Conservation (phyloP, 108 stramenopile species). For the Licmophora abbreviata region DNA sequence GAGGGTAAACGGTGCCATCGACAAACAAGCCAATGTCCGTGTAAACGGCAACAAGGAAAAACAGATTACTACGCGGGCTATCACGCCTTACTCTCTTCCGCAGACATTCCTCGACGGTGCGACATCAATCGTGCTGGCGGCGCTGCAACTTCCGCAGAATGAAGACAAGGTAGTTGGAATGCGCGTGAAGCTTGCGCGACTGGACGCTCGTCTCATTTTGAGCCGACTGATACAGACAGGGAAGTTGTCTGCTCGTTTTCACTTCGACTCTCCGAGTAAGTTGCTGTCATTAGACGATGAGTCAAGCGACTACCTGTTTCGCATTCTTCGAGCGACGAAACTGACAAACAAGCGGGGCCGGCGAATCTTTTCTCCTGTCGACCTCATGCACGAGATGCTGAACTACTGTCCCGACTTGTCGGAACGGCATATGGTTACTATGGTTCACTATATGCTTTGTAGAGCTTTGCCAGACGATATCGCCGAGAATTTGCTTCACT, state of each 20-base stretch:
- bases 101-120: conserved; percentile 29
- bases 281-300: conserved; percentile 4
- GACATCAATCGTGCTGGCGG: conserved; percentile 12
- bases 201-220: conserved; percentile 26
- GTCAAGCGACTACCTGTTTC: conserved; percentile 6
- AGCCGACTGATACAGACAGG: conserved; percentile 17
- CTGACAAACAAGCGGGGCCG: conserved; percentile 9
- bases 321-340: conserved; percentile 4
- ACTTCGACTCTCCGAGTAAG: conserved; percentile 9
- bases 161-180: conserved; percentile 4
- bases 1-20: too few relatives aligned
- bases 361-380: conserved; percentile 13
- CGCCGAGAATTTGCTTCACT: conserved; percentile 7
- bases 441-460: conserved; percentile 24
- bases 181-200: background rate
- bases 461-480: conserved; percentile 19
- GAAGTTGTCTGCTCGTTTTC: conserved; percentile 26
- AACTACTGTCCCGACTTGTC: conserved; percentile 28
- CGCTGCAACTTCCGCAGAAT: conserved; percentile 7
- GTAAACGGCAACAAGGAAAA: background rate
- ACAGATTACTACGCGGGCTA: background rate
- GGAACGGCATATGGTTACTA: conserved; percentile 23
- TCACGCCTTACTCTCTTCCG: conserved; percentile 15
- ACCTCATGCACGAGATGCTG: conserved; percentile 23
- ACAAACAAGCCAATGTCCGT: background rate